Base-by-base conservation (phyloP, 208 protist genomes). In the Herpetomonas samuelpessoai region DNA sequence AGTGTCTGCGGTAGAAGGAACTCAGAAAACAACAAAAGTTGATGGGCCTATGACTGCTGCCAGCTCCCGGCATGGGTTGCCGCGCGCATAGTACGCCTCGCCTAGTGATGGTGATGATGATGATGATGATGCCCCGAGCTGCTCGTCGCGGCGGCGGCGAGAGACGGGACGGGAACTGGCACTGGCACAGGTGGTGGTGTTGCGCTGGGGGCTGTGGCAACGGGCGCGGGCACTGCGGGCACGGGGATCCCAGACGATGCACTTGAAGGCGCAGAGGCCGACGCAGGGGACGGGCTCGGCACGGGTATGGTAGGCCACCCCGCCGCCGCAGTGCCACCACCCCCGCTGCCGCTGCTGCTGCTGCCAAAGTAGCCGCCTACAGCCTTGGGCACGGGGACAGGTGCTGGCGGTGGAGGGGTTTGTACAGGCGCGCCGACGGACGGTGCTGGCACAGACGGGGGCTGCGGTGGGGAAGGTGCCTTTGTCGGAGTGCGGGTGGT, bases 101-200 rank as follows among this genome's bases (percentile, higher is more conserved):
- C n/a, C n/a, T 47, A n/a, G 10, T 61, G 55, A 1, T n/a, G 39
- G 18, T 51, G 45, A 10, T 60, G 55, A 60, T 60, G 55, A 38
- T 60, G 55, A 51, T 25, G 54, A 47, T 61, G 35, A 47, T 61
- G 25, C 21, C 35, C 14, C 9, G 35, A 41, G 35, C 35, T 61
- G 55, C 3, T 46, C 10, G 2, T 61, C 35, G 26, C 4, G 28
- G 26, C 29, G 7, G 44, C 10, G 10, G 44, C 16, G 24, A 29
- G 39, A 2, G 57, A 57, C 21, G 71, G 66, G 21, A 78, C 61
- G 12, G 75, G 30, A 7, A 68, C 26, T 19, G 71, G 49, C 12
- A 60, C 44, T 16, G 68, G 53, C 19, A 59, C 49, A 25, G 65
- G 53, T 2, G 65, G 45, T 44, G 66, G 53, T 26, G 19, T 3